Conservation (phyloP, 306 rosid species). For the Vicia faba region DNA sequence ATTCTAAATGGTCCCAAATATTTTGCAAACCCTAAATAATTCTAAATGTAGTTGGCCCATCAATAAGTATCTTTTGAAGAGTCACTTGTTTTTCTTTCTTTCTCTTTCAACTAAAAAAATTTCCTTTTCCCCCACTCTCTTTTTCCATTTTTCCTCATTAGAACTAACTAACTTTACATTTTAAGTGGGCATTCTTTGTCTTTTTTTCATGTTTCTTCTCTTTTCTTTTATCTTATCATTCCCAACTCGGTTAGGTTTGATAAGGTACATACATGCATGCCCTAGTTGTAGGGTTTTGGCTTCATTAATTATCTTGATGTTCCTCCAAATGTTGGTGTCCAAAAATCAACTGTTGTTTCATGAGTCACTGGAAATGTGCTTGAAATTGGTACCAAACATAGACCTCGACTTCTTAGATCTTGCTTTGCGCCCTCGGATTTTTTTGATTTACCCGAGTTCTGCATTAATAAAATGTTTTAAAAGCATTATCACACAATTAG, state of each 20-base stretch:
- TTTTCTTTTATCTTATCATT: slow-evolving; percentile 53
- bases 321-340: slow-evolving; percentile 96
- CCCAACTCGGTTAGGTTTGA: slow-evolving; percentile 74
- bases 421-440: slow-evolving; percentile 75
- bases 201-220: slow-evolving; percentile 34
- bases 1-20: slow-evolving; percentile 55
- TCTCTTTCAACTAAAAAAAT: slow-evolving; percentile 38
- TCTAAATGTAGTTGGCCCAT: slow-evolving; percentile 69
- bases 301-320: slow-evolving; percentile 58
- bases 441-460: slow-evolving; percentile 72
- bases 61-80: slow-evolving; percentile 51
- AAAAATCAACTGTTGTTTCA: slow-evolving; percentile 86
- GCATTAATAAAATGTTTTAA: slow-evolving; percentile 17
- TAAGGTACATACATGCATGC: slow-evolving; percentile 47
- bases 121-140: slow-evolving; percentile 20
- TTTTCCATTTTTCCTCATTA: slow-evolving; percentile 38
- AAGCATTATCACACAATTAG: not conserved
- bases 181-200: slow-evolving; percentile 50
- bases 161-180: slow-evolving; percentile 47
- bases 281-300: slow-evolving; percentile 43
- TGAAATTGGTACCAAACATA: slow-evolving; percentile 92
- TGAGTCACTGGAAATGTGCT: slow-evolving; percentile 91
- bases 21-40: slow-evolving; percentile 65
- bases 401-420: slow-evolving; percentile 90
- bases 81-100: slow-evolving; percentile 59